Base-by-base conservation (phyloP, 176 grass and related monocot species). In the Saccharum officinarum region DNA sequence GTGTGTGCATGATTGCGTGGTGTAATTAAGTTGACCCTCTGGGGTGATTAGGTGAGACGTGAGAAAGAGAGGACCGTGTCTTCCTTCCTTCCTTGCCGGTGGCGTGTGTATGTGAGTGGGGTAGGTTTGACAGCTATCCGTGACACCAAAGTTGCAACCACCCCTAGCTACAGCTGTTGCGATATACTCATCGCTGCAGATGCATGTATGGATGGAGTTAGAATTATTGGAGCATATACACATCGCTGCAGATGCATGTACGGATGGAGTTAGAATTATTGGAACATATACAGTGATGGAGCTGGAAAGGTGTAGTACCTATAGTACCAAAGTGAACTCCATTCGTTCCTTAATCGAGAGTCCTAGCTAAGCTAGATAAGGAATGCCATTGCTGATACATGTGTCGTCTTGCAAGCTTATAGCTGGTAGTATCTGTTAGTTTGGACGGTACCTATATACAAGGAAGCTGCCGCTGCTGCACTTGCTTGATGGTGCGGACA, bases 141-240 rank as follows among this genome's bases (percentile, higher is more conserved):
- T 62, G 80, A 87, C 84, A 62, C 68, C 78, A 77, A 80, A 74
- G 72, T 33, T 75, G 70, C 81, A 83, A 87, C 89, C 11, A 87
- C 76, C 65, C 49, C 3, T 14, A 3, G 39, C 38, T 71, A 14
- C 10, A 44, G 57, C 22, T 60, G 1, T n/a, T n/a, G 50, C 20
- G 55, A 59, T 59, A 59, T 22, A 57, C 3, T 20, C 10, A 28
- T 28, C n/a, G n/a, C n/a, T n/a, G n/a, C n/a, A n/a, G n/a, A n/a
- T n/a, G n/a, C n/a, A n/a, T n/a, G n/a, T n/a, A n/a, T n/a, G n/a
- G n/a, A n/a, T n/a, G n/a, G n/a, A n/a, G n/a, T n/a, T n/a, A n/a
- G n/a, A n/a, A n/a, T n/a, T n/a, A n/a, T n/a, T n/a, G n/a, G n/a
- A n/a, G n/a, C n/a, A n/a, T n/a, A n/a, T n/a, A n/a, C n/a, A n/a